Percentiles rank a stretch among this genome's conserved stretches.
Conservation (phyloP, 495 filamentous ascomycete genomes). For the Evernia prunastri region DNA sequence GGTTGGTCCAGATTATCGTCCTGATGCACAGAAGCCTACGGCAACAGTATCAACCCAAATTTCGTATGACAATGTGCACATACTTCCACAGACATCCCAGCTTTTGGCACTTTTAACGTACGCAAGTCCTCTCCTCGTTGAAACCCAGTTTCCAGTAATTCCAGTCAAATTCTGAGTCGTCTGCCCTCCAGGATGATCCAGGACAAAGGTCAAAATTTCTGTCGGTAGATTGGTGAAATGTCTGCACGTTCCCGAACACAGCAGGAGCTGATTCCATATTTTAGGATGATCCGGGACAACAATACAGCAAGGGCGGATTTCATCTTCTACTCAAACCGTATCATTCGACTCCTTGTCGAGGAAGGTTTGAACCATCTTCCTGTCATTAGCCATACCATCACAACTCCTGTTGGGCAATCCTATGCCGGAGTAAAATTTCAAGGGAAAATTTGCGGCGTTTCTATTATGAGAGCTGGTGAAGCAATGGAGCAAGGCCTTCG, state of each 20-base stretch:
- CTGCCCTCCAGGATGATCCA: constrained; percentile 72
- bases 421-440: constrained; percentile 92
- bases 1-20: constrained; percentile 73
- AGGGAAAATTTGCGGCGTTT: constrained; percentile 96
- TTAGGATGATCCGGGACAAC: constrained; percentile 94
- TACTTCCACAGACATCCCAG: constrained; percentile 89
- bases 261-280: too few species aligned
- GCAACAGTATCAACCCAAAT: constrained; percentile 84
- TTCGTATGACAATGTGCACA: constrained; percentile 78
- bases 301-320: constrained; percentile 87
- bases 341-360: constrained; percentile 95
- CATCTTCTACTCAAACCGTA: constrained; percentile 98
- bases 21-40: constrained; percentile 71
- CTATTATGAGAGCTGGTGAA: constrained; percentile 96
- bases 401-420: constrained; percentile 80
- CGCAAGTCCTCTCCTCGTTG: constrained; percentile 31
- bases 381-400: constrained; percentile 77
- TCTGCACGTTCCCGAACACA: too few species aligned
- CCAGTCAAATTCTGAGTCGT: constrained; percentile 25
- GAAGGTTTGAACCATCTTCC: constrained; percentile 96
- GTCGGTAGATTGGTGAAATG: too few species aligned
- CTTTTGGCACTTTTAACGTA: constrained; percentile 96
- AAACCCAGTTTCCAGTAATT: constrained; percentile 17
- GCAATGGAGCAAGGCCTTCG: constrained; percentile 96
- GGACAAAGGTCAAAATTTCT: too few species aligned